Evolutionary conservation across 441 rosid species (phyloP).

Genomic region (Euphorbia corollata): DNA sequence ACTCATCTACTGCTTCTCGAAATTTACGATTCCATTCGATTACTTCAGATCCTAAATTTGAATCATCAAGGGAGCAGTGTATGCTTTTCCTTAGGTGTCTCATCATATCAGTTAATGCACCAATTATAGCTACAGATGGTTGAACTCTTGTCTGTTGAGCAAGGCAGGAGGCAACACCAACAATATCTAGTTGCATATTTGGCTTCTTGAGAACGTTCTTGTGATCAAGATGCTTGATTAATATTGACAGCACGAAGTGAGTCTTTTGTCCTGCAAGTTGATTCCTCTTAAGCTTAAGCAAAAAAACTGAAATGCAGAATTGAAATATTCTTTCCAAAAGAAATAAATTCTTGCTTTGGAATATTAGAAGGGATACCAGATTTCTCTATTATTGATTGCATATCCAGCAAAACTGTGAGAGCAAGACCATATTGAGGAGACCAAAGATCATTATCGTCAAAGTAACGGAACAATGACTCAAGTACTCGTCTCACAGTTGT

Average conservation of each 20-base stretch:
- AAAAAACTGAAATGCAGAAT: background rate
- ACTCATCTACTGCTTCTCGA: conserved; percentile 63
- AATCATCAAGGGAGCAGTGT: conserved; percentile 80
- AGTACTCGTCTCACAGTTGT: conserved; percentile 75
- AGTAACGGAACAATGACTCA: conserved; percentile 79
- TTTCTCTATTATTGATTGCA: conserved; percentile 66
- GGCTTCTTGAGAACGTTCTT: conserved; percentile 70
- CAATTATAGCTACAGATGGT: conserved; percentile 59
- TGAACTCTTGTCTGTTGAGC: conserved; percentile 50
- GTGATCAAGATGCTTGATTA: conserved; percentile 88
- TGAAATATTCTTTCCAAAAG: conserved; percentile 14
- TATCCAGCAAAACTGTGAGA: conserved; percentile 60
- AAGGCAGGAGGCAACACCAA: conserved; percentile 62
- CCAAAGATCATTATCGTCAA: conserved; percentile 63
- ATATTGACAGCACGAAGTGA: conserved; percentile 65
- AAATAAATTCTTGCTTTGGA: background rate
- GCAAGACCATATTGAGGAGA: conserved; percentile 71
- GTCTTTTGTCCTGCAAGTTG: conserved; percentile 51
- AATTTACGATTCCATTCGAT: conserved; percentile 65
- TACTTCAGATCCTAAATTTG: conserved; percentile 58
- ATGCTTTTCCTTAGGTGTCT: conserved; percentile 79
- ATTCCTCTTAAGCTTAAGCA: background rate
- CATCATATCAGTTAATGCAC: conserved; percentile 73
- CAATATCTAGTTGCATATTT: conserved; percentile 60
- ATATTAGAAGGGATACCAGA: conserved; percentile 38